Evolutionary conservation across 176 grass and related monocot species (phyloP).

Genomic region (barley (Hordeum vulgare)): MorexV3_pseudomolecules_assembly NC_058524.1:493139508-493140007

Average conservation of each 20-base stretch:
- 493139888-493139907: constrained; percentile 65
- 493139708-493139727: constrained; percentile 43
- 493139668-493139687: constrained; percentile 73
- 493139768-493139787: neutral
- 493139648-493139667: constrained; percentile 46
- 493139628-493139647: constrained; percentile 39
- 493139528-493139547: constrained; percentile 95
- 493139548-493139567: constrained; percentile 62
- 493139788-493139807: neutral
- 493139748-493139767: neutral
- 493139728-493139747: neutral
- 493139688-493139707: constrained; percentile 79
- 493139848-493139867: neutral
- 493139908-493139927: constrained; percentile 68
- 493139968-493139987: constrained; percentile 41
- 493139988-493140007: constrained; percentile 28
- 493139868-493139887: constrained; percentile 65
- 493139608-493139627: constrained; percentile 68
- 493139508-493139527: constrained; percentile 62
- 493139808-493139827: neutral
- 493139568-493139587: constrained; percentile 65
- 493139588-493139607: constrained; percentile 87
- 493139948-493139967: constrained; percentile 44
- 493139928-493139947: constrained; percentile 64
- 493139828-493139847: neutral